Conservation (phyloP, 2,329 filamentous ascomycete genomes). For the Aspergillus sp. region DNA sequence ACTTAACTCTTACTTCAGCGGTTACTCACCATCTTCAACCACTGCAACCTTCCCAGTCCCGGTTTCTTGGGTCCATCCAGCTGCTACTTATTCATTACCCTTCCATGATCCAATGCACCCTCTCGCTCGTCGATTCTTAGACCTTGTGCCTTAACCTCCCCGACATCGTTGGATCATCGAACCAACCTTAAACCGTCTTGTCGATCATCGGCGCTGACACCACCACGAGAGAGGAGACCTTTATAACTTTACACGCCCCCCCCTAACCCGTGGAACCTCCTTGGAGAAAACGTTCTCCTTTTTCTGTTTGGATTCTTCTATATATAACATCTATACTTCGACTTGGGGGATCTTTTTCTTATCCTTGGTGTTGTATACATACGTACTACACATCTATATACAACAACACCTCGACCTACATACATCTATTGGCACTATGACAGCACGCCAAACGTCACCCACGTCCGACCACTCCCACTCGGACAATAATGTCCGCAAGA, state of each 20-base stretch:
- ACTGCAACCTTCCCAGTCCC: slow-evolving; percentile 2
- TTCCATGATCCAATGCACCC: not conserved
- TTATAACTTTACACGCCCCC: not conserved
- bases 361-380: not conserved
- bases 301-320: not conserved
- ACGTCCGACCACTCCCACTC: slow-evolving; percentile 41
- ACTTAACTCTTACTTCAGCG: not conserved
- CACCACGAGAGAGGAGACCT: not conserved
- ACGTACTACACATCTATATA: slow-evolving; percentile 2
- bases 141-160: slow-evolving; percentile 1
- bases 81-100: slow-evolving; percentile 10
- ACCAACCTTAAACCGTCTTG: not conserved
- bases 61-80: slow-evolving; percentile 2
- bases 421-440: slow-evolving; percentile 30
- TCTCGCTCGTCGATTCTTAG: not conserved
- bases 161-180: slow-evolving; percentile 8
- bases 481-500: slow-evolving; percentile 55
- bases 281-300: not conserved
- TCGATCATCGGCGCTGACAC: slow-evolving; percentile 1
- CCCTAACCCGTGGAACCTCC: too few relatives aligned
- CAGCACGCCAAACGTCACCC: slow-evolving; percentile 40
- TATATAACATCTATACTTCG: not conserved
- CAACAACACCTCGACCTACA: slow-evolving; percentile 1
- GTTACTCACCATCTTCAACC: not conserved
- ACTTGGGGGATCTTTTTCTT: not conserved